phyloP scores from a whole-genome alignment of 2,329 filamentous ascomycete genomes.

The Pseudocercospora vitis region DNA sequence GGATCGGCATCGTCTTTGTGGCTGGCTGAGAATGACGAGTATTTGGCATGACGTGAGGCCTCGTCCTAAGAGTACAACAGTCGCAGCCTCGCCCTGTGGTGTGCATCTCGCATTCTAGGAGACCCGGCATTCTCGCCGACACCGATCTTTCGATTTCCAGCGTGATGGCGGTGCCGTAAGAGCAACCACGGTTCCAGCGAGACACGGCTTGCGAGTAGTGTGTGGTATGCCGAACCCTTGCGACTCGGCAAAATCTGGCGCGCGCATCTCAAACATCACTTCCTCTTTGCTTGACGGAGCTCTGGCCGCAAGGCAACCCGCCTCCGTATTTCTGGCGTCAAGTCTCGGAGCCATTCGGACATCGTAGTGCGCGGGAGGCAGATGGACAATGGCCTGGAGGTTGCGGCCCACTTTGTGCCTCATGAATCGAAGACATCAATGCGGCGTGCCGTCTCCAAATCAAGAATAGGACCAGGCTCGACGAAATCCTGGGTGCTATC shows the following conservation, averaged over 20 bases:
- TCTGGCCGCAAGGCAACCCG: not conserved
- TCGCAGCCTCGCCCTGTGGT: not conserved
- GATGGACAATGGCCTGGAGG: not conserved
- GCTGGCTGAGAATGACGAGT: constrained; percentile 7
- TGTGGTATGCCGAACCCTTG: not conserved
- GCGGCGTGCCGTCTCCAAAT: constrained; percentile 2
- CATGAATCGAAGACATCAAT: constrained; percentile 9
- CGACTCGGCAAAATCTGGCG: constrained; percentile 1
- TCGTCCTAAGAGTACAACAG: not conserved
- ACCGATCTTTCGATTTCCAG: constrained; percentile 3
- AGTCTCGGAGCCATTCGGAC: not conserved
- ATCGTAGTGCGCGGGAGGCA: not conserved
- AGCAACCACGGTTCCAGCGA: not conserved
- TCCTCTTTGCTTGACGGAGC: not conserved
- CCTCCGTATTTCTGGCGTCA: not conserved
- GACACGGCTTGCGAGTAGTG: not conserved
- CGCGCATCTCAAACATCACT: constrained; percentile 2
- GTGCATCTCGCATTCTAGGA: not conserved
- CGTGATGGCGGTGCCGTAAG: constrained; percentile 3
- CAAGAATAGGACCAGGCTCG: constrained; percentile 6
- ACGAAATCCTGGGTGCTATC: not conserved
- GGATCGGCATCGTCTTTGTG: constrained; percentile 1
- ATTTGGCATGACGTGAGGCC: not conserved
- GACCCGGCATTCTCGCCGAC: not conserved
- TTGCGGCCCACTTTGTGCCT: constrained; percentile 7